Evolutionary conservation across 78 protist species (phyloP), one percentile per base, ranked within the genome.

Genomic region (Dictyostelium intermedium): DNA sequence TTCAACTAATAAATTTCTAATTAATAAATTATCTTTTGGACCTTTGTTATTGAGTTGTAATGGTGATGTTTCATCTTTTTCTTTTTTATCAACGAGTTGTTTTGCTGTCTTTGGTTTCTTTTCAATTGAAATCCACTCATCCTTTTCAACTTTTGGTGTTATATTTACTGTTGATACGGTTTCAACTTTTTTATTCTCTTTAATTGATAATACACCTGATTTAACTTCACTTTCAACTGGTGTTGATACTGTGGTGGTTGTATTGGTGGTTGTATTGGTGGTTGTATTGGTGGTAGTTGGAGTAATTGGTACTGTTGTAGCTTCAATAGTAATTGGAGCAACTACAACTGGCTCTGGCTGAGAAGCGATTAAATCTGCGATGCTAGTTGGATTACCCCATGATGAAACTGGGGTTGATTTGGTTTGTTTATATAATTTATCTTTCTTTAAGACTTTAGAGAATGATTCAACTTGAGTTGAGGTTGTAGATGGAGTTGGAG

Each of bases 61-160:
- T 56, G 66, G n/a, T 20, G 66, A 56, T 27, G 35, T 66, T 20
- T 78, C 61, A 5, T 78, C 30, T 10, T 79, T 50, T 37, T 32
- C 69, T 18, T 34, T 79, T 18, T 11, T 32, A 16, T 78, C 79
- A 27, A 27, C n/a, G 1, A 37, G 41, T 39, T 70, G n/a, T 32
- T 37, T 76, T 0, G 34, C 34, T 30, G 72, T 89, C 74, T 89
- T 89, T 89, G 87, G 81, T 60, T 89, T 89, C 70, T 87, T 79
- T 70, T 89, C 87, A 30, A 89, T 78, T 20, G 84, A 37, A 14
- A 27, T 89, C 94, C 94, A 89, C n/a, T 89, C 94, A 37, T 76
- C 77, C 3, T 23, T 63, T 18, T 66, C 82, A 9, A 60, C 34
- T 34, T 41, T 77, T 74, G 32, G 11, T 56, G 16, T 10, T 5